Conservation (phyloP, 2,329 filamentous ascomycete genomes). For the Pseudogymnoascus sp. region DNA sequence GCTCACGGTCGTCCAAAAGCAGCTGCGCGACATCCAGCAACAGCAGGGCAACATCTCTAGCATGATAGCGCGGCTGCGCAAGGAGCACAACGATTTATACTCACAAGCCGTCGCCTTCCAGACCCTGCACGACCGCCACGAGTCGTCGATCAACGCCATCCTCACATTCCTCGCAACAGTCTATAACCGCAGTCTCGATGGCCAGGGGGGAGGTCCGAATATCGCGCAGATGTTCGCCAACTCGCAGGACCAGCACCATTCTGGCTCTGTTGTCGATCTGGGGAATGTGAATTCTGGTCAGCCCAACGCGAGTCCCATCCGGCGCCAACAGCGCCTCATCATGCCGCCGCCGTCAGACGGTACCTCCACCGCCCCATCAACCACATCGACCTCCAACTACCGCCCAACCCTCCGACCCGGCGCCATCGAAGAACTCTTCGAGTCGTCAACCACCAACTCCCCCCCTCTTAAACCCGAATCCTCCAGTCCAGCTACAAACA, state of each 20-base stretch:
- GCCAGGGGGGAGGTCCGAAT: constrained; percentile 64
- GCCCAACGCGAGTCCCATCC: constrained; percentile 19
- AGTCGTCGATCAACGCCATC: constrained; percentile 98
- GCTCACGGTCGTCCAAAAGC: constrained; percentile 55
- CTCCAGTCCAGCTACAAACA: constrained; percentile 29
- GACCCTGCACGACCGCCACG: constrained; percentile 86
- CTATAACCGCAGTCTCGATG: constrained; percentile 86
- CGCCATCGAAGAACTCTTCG: constrained; percentile 52
- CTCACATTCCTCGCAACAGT: constrained; percentile 94
- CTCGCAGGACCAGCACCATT: constrained; percentile 41
- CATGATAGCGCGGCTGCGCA: constrained; percentile 70
- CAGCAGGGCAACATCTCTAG: constrained; percentile 80
- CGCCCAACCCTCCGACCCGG: constrained; percentile 35
- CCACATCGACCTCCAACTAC: constrained; percentile 20
- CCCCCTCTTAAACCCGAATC: constrained; percentile 47
- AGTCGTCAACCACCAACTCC: constrained; percentile 38
- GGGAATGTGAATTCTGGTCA: constrained; percentile 39
- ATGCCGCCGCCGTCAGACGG: constrained; percentile 26
- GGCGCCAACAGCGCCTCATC: constrained; percentile 25
- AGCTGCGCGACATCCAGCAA: constrained; percentile 72
- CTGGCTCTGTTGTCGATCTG: constrained; percentile 52
- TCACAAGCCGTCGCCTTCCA: constrained; percentile 85
- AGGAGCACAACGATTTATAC: constrained; percentile 81
- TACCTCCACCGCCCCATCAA: constrained; percentile 19
- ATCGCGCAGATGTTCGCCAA: constrained; percentile 77